Evolutionary conservation across 345 rosid species (phyloP), one percentile per base, ranked within the genome.

Genomic region (Bruguiera parviflora): DNA sequence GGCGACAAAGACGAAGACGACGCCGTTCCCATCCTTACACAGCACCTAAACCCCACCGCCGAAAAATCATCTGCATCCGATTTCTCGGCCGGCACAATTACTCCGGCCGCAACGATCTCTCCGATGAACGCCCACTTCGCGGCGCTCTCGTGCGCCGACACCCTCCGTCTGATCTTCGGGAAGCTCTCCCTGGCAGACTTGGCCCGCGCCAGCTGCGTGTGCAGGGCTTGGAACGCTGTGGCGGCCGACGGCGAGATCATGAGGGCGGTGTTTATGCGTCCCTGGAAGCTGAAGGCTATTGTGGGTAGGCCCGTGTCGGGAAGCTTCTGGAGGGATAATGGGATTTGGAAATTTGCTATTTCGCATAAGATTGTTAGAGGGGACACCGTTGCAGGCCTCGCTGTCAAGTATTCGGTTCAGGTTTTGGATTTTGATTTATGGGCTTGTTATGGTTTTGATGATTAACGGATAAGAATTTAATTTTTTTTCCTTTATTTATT

Each of bases 331-430:
- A 86, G 92, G 68, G 90, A 93, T 31, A 87, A 78, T 29, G 87
- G 89, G 37, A 78, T 93, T 49, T 75, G 83, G 47, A 91, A 91
- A 72, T 89, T 93, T 60, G 91, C 97, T 5, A 76, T 93, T 66
- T 91, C 96, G 35, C 97, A 93, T 62, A 79, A 82, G 81, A 78
- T 93, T 67, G 71, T 49, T 31, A 84, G 86, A 58, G 91, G 90
- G 37, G 94, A 91, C 37, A 79, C 80, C 53, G 88, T 93, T 4
- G 84, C 92, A 2, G 77, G 91, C 66, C 97, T 91, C 49, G 94
- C 97, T 25, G 96, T 89, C 5, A 93, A 89, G 78, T 93, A 91
- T 72, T 89, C 98, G 1, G 94, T 84, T 68, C 98, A 94, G 90
- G 98, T 93, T 53, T 53, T 21, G 58, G 59, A 15, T 43, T 43